Conservation (phyloP, 805 yeast species). For the Candida xyloterini region DNA sequence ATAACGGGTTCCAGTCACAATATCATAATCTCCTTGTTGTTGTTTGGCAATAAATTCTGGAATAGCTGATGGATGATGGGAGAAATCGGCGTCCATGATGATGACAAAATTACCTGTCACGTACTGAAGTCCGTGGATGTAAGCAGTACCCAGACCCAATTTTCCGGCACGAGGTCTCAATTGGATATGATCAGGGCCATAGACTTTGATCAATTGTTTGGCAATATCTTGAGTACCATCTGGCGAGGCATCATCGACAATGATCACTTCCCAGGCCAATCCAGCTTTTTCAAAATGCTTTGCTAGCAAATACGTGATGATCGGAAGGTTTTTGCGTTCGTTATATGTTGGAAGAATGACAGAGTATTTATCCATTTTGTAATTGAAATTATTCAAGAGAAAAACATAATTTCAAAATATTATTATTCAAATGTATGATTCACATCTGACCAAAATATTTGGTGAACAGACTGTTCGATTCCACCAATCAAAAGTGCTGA, state of each 20-base stretch:
- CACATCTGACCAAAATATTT: slow-evolving; percentile 41
- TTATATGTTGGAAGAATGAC: slow-evolving; percentile 77
- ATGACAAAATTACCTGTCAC: slow-evolving; percentile 73
- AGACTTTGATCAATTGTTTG: slow-evolving; percentile 51
- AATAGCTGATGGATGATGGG: slow-evolving; percentile 78
- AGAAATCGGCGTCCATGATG: slow-evolving; percentile 83
- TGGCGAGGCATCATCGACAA: slow-evolving; percentile 78
- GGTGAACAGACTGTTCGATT: slow-evolving; percentile 36
- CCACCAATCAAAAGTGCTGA: slow-evolving; percentile 53
- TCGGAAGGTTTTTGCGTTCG: slow-evolving; percentile 67
- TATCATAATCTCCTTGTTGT: slow-evolving; percentile 46
- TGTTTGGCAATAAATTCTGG: slow-evolving; percentile 72
- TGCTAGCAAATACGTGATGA: slow-evolving; percentile 64
- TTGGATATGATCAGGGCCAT: slow-evolving; percentile 58
- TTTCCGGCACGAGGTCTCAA: slow-evolving; percentile 74
- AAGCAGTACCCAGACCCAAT: slow-evolving; percentile 77
- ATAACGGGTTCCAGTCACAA: slow-evolving; percentile 58
- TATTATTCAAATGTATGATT: slow-evolving; percentile 14
- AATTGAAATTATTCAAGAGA: slow-evolving; percentile 1
- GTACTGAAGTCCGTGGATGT: slow-evolving; percentile 69
- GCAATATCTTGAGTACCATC: slow-evolving; percentile 80
- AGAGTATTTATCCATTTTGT: slow-evolving; percentile 51
- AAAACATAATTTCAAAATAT: neutral
- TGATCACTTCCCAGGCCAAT: slow-evolving; percentile 71
- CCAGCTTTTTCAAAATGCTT: slow-evolving; percentile 57